These are phyloP conservation scores for Staphylotrichum tortipilum DNA, from an alignment of 495 filamentous ascomycete species.

Conservation along the genomic window DNA sequence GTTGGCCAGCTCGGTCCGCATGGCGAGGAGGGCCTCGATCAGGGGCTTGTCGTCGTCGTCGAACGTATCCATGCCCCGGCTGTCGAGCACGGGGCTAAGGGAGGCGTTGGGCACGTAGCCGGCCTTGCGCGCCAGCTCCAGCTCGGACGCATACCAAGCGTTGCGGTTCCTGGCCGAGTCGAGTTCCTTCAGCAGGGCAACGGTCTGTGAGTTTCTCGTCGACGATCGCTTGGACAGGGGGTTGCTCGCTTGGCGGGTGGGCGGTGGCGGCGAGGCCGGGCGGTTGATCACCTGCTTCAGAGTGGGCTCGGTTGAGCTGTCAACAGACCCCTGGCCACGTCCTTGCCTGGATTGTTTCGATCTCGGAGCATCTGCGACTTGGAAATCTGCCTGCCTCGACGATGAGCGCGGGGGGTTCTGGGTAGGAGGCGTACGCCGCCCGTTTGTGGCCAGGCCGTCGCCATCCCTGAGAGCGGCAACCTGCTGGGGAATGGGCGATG, in stretches of 20 bases:
- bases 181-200: conserved; percentile 68
- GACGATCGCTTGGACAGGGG: conserved; percentile 41
- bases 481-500: conserved; percentile 50
- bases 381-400: conserved; percentile 24
- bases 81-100: conserved; percentile 66
- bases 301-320: conserved; percentile 39
- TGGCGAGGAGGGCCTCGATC: conserved; percentile 84
- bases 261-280: conserved; percentile 45
- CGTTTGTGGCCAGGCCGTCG: conserved; percentile 41
- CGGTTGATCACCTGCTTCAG: conserved; percentile 35
- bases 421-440: conserved; percentile 53
- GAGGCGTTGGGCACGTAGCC: conserved; percentile 72
- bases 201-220: conserved; percentile 48
- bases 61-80: conserved; percentile 64
- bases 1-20: conserved; percentile 74
- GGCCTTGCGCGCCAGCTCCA: conserved; percentile 78
- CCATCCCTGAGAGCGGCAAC: conserved; percentile 31
- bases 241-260: conserved; percentile 43
- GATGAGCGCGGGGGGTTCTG: conserved; percentile 19
- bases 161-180: conserved; percentile 75
- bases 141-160: conserved; percentile 93
- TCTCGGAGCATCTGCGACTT: conserved; percentile 23
- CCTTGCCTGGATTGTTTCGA: conserved; percentile 25
- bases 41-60: conserved; percentile 85
- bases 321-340: conserved; percentile 42